These are phyloP conservation scores for Farysia itapuensis DNA, from an alignment of 1,284 basidiomycete genomes.

Conservation along the genomic window DNA sequence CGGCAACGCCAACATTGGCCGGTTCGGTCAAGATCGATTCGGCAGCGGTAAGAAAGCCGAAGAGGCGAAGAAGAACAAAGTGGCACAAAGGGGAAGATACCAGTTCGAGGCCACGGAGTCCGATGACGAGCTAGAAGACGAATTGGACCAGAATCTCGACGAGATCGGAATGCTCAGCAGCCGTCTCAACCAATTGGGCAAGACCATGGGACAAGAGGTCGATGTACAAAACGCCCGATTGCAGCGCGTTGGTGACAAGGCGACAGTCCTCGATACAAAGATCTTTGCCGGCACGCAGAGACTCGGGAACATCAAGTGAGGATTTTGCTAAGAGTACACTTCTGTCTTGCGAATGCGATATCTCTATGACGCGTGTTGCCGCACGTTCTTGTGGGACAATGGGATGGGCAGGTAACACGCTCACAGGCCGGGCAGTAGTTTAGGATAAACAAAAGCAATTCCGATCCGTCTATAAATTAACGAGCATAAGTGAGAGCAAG, in stretches of 20 bases:
- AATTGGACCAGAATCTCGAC: slow-evolving; percentile 86
- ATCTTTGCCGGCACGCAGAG: slow-evolving; percentile 55
- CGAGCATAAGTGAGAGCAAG: no score
- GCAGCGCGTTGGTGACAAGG: slow-evolving; percentile 53
- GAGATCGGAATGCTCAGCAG: slow-evolving; percentile 81
- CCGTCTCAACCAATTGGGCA: slow-evolving; percentile 79
- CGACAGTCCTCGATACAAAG: slow-evolving; percentile 51
- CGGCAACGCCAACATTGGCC: slow-evolving; percentile 34
- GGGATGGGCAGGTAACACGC: no score
- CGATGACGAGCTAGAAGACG: slow-evolving; percentile 82
- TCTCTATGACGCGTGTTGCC: no score
- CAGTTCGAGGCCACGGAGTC: slow-evolving; percentile 93
- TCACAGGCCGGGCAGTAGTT: no score
- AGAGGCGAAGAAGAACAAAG: slow-evolving; percentile 26
- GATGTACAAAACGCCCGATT: slow-evolving; percentile 54
- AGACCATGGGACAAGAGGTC: slow-evolving; percentile 70
- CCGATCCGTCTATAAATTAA: no score
- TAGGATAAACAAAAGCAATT: no score
- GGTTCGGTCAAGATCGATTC: slow-evolving; percentile 48
- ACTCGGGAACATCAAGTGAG: slow-evolving; percentile 51
- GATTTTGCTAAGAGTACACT: no score
- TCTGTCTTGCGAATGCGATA: no score
- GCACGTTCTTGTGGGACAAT: no score
- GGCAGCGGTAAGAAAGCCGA: slow-evolving; percentile 27
- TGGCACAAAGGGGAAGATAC: slow-evolving; percentile 76